Evolutionary conservation across 352 stramenopile genomes (phyloP).

Genomic region (Plasmopara viticola): DNA sequence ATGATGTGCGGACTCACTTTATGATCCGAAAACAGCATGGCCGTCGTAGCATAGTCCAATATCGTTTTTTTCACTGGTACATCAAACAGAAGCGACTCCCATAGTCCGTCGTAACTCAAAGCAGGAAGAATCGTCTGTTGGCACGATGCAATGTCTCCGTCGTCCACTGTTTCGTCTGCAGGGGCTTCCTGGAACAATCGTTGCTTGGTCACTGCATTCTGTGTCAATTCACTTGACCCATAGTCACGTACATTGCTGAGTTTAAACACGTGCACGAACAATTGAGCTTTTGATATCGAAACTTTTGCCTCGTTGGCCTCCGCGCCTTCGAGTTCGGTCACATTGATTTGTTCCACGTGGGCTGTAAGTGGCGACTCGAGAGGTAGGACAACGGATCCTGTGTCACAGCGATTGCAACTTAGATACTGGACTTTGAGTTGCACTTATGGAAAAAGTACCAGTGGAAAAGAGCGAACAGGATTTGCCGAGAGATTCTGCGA

Average conservation of each 20-base stretch:
- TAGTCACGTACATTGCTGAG: conserved; percentile 44
- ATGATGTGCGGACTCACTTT: conserved; percentile 86
- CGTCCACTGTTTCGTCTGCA: conserved; percentile 67
- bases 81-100: conserved; percentile 86
- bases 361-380: conserved; percentile 18
- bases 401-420: conserved; percentile 1
- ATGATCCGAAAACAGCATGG: conserved; percentile 86
- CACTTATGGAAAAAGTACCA: conserved; percentile 8
- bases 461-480: conserved; percentile 23
- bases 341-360: conserved; percentile 33
- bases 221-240: background rate
- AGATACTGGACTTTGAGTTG: background rate
- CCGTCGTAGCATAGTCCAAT: conserved; percentile 84
- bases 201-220: background rate
- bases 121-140: conserved; percentile 73
- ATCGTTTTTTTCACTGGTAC: conserved; percentile 68
- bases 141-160: conserved; percentile 74
- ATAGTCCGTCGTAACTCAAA: conserved; percentile 58
- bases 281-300: conserved; percentile 27
- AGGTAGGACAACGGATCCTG: conserved; percentile 29
- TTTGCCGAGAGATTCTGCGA: conserved; percentile 21
- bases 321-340: conserved; percentile 35
- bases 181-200: conserved; percentile 37
- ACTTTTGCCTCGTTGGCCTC: conserved; percentile 14
- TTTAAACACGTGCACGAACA: conserved; percentile 69